Percentiles rank a stretch among this genome's conserved stretches.
Evolutionary conservation across 345 rosid genomes (phyloP).

Genomic region (Crucihimalaya himalaica): DNA sequence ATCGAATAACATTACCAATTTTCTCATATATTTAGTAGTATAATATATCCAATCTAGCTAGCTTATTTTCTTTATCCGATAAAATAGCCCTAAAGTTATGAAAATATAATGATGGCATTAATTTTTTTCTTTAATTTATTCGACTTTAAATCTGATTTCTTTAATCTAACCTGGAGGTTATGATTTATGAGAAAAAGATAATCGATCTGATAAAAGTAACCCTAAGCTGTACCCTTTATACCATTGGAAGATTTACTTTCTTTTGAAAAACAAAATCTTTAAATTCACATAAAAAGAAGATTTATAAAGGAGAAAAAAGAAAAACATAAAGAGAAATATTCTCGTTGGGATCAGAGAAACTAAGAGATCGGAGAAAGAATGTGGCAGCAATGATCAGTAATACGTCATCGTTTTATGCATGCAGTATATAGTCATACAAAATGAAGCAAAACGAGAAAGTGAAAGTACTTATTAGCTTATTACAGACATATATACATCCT

Average conservation of each 20-base stretch:
- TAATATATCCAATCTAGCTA: constrained; percentile 8
- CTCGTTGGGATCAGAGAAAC: constrained; percentile 59
- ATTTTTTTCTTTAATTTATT: neutral
- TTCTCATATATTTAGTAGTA: neutral
- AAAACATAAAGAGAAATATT: constrained; percentile 36
- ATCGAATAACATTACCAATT: neutral
- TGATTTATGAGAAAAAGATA: constrained; percentile 35
- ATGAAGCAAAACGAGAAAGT: constrained; percentile 37
- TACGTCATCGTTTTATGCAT: constrained; percentile 44
- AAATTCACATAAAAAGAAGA: constrained; percentile 43
- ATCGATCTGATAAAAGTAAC: constrained; percentile 46
- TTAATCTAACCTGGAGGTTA: constrained; percentile 44
- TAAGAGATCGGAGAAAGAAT: constrained; percentile 45
- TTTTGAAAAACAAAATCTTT: constrained; percentile 38
- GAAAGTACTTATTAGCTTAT: constrained; percentile 32
- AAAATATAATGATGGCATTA: constrained; percentile 29
- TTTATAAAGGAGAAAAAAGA: constrained; percentile 36
- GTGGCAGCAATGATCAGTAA: constrained; percentile 48
- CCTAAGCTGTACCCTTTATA: constrained; percentile 41
- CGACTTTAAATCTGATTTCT: constrained; percentile 34
- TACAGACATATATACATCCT: neutral
- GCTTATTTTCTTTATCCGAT: constrained; percentile 15
- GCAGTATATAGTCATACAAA: constrained; percentile 28
- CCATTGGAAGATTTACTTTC: constrained; percentile 46
- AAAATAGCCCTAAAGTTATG: constrained; percentile 26